Conservation (phyloP, 2,329 filamentous ascomycete genomes). For the Zopfia rhizophila region DNA sequence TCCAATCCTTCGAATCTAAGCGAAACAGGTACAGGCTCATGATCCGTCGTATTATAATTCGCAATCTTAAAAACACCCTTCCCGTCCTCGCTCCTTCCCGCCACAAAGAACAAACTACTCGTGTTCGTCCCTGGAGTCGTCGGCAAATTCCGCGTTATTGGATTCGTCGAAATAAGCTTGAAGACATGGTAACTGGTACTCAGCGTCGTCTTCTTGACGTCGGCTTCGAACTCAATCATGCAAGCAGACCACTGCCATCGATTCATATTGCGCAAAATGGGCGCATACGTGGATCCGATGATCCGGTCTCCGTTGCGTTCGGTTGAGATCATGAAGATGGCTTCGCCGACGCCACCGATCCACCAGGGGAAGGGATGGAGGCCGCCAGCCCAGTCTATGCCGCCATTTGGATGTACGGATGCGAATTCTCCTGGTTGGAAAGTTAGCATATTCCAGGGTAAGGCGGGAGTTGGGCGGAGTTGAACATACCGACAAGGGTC, state of each 20-base stretch:
- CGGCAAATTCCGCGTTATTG: slow-evolving; percentile 41
- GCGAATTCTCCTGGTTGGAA: slow-evolving; percentile 53
- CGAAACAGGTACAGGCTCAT: slow-evolving; percentile 6
- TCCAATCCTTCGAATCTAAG: slow-evolving; percentile 13
- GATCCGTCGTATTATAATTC: slow-evolving; percentile 18
- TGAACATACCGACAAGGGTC: slow-evolving; percentile 41
- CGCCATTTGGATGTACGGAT: slow-evolving; percentile 44
- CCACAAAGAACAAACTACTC: slow-evolving; percentile 10
- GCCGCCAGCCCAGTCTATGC: slow-evolving; percentile 35
- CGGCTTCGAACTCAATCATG: slow-evolving; percentile 44
- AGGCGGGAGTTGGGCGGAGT: too few relatives aligned
- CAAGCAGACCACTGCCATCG: slow-evolving; percentile 45
- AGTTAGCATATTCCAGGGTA: too few relatives aligned
- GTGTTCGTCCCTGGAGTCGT: slow-evolving; percentile 12
- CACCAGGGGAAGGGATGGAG: slow-evolving; percentile 41
- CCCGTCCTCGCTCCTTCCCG: slow-evolving; percentile 6
- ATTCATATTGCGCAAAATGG: slow-evolving; percentile 43
- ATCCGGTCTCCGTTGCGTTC: slow-evolving; percentile 71
- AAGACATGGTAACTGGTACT: slow-evolving; percentile 44
- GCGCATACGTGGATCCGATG: slow-evolving; percentile 61
- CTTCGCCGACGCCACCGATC: slow-evolving; percentile 71
- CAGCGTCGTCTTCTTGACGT: slow-evolving; percentile 39
- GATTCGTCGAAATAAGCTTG: slow-evolving; percentile 38
- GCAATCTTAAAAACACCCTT: slow-evolving; percentile 9
- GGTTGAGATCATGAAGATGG: slow-evolving; percentile 71